Base-by-base conservation (phyloP, 2,329 filamentous ascomycete genomes). In the Botrytis medusae region DNA sequence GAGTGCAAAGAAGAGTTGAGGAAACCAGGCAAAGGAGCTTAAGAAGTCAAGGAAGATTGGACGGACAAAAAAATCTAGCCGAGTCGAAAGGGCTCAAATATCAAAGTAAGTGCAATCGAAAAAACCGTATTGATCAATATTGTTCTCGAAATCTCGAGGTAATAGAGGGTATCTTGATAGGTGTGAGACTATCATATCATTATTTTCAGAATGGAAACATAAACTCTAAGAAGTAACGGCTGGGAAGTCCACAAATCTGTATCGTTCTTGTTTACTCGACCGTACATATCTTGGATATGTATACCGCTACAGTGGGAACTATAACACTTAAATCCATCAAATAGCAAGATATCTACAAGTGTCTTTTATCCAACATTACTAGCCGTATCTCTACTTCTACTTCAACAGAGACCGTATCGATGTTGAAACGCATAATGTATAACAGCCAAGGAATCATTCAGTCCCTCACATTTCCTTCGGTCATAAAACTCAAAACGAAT, bases 391-490 rank as follows among this genome's bases (percentile, higher is more conserved):
- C 14, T 29, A 18, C 3, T 18, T 57, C 7, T 0, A 5, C 14
- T 9, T 32, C n/a, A 18, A 57, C n/a, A 57, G 6, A 14, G 29
- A 18, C n/a, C n/a, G 14, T 57, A 57, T 29, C 16, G 2, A 4
- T 57, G 3, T 29, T 14, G 18, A 29, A 29, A 29, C 6, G 0
- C 8, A 29, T 0, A 6, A 18, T 29, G 32, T 29, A 57, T 57
- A 57, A 29, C 0, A 18, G 29, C 1, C 1, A 4, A 57, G 7
- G 18, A 2, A 0, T 8, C n/a, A 29, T 14, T 0, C 14, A 8
- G 6, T 6, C 16, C 14, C 4, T 57, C n/a, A 3, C 5, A 9
- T 29, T 29, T 29, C 18, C n/a, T 18, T 29, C 18, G 2, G 18
- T 32, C 14, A 57, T 18, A 57, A 6, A 29, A 29, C 6, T 29